phyloP scores from a whole-genome alignment of 148 eudicot species.

The Silene conica region DNA sequence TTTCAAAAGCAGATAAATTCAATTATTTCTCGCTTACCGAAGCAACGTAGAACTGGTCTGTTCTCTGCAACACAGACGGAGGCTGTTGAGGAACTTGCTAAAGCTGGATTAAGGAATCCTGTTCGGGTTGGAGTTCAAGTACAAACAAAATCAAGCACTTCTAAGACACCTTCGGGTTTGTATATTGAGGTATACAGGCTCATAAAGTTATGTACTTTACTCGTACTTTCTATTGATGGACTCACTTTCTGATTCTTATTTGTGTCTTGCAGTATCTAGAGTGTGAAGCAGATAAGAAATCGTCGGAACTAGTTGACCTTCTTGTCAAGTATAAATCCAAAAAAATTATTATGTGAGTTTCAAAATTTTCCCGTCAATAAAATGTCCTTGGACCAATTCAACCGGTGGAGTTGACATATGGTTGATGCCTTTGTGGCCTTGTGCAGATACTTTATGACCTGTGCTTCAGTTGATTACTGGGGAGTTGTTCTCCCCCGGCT shows the following conservation, averaged over 20 bases:
- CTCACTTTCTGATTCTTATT: not conserved
- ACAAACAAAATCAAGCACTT: slow-evolving; percentile 59
- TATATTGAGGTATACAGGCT: slow-evolving; percentile 51
- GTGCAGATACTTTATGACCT: slow-evolving; percentile 87
- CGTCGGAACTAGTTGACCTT: slow-evolving; percentile 77
- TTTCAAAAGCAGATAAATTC: slow-evolving; percentile 85
- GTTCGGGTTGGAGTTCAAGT: slow-evolving; percentile 86
- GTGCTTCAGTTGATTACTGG: slow-evolving; percentile 99
- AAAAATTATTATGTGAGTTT: slow-evolving; percentile 73
- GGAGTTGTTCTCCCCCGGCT: slow-evolving; percentile 77
- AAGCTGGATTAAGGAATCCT: slow-evolving; percentile 92
- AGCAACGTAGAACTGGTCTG: slow-evolving; percentile 95
- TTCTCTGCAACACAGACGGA: slow-evolving; percentile 98
- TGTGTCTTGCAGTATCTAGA: slow-evolving; percentile 56
- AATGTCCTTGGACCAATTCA: not conserved
- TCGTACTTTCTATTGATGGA: not conserved
- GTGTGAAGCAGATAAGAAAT: slow-evolving; percentile 84
- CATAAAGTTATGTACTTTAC: not conserved
- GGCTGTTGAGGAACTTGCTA: slow-evolving; percentile 88
- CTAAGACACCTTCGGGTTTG: slow-evolving; percentile 84
- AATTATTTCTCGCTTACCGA: slow-evolving; percentile 78
- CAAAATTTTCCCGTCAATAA: not conserved
- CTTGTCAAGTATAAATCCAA: slow-evolving; percentile 62
- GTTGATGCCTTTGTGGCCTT: slow-evolving; percentile 8
- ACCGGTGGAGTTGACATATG: not conserved